Evolutionary conservation across 2,329 filamentous ascomycete species (phyloP).

Genomic region (Calonectria pteridis): DNA sequence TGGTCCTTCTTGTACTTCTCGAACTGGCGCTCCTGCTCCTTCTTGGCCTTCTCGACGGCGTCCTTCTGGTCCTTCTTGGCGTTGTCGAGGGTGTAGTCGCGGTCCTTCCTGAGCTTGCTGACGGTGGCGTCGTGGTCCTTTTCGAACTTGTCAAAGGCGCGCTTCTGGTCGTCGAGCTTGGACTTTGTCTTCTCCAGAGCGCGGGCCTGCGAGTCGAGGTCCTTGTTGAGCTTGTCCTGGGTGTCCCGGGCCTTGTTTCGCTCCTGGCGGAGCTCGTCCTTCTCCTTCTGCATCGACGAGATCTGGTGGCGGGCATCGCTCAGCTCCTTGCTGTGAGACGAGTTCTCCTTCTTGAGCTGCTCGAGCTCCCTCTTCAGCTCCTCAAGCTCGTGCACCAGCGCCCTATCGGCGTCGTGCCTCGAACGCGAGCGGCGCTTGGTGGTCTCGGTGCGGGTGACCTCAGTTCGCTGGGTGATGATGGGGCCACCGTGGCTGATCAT

Average conservation of each 20-base stretch:
- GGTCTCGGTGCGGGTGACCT: conserved; percentile 15
- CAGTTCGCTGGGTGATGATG: conserved; percentile 1
- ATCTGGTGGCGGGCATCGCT: conserved; percentile 41
- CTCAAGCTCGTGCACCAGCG: conserved; percentile 38
- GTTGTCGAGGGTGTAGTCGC: conserved; percentile 30
- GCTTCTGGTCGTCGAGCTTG: conserved; percentile 34
- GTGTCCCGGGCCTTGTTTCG: conserved; percentile 40
- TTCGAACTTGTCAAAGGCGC: conserved; percentile 32
- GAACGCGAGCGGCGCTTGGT: conserved; percentile 34
- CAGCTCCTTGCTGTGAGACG: conserved; percentile 38
- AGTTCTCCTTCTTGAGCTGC: conserved; percentile 38
- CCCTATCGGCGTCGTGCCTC: conserved; percentile 36
- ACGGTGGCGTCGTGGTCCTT: conserved; percentile 33
- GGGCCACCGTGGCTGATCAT: not conserved
- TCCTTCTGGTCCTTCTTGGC: conserved; percentile 30
- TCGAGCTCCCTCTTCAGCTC: conserved; percentile 36
- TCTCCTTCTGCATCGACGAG: conserved; percentile 41
- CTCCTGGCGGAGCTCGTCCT: conserved; percentile 42
- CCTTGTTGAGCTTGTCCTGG: conserved; percentile 37
- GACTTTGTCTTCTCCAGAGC: conserved; percentile 28
- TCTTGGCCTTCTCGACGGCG: conserved; percentile 36
- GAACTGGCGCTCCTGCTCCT: conserved; percentile 36
- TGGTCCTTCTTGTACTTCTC: conserved; percentile 27
- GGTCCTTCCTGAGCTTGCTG: conserved; percentile 27
- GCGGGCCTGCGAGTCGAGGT: conserved; percentile 32